Percentiles rank a stretch among this genome's conserved stretches.
Evolutionary conservation across 306 rosid species (phyloP).

Genomic region (Cicer bijugum): DNA sequence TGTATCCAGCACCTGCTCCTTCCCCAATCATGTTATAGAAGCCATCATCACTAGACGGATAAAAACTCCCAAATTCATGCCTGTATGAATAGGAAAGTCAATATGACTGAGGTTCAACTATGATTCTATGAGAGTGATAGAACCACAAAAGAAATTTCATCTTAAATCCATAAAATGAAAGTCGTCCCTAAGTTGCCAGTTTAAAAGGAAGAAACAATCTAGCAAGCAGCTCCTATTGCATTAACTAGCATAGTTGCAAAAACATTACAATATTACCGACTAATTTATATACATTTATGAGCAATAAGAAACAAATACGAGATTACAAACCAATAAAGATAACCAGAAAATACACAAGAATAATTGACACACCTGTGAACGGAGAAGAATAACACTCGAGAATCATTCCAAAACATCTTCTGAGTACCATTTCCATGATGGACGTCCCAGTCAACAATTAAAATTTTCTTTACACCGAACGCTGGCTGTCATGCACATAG

Average conservation of each 20-base stretch:
- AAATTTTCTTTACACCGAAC: conserved; percentile 68
- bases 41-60: conserved; percentile 79
- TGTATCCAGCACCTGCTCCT: conserved; percentile 88
- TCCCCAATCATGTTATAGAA: conserved; percentile 77
- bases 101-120: conserved; percentile 37
- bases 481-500: conserved; percentile 70
- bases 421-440: conserved; percentile 99
- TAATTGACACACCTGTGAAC: conserved; percentile 75
- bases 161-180: conserved; percentile 15
- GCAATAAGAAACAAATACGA: conserved; percentile 16
- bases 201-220: conserved; percentile 12
- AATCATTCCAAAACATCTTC: conserved; percentile 84
- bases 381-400: conserved; percentile 91
- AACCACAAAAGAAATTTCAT: conserved; percentile 8
- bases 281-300: not conserved
- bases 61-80: conserved; percentile 88
- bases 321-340: conserved; percentile 1
- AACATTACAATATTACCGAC: not conserved
- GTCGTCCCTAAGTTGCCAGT: conserved; percentile 3
- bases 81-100: conserved; percentile 54
- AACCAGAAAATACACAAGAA: conserved; percentile 20
- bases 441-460: conserved; percentile 97
- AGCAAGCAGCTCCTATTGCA: not conserved
- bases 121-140: not conserved
- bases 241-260: not conserved